Evolutionary conservation across 2,329 filamentous ascomycete genomes (phyloP).

Genomic region (Grosmannia huntii): DNA sequence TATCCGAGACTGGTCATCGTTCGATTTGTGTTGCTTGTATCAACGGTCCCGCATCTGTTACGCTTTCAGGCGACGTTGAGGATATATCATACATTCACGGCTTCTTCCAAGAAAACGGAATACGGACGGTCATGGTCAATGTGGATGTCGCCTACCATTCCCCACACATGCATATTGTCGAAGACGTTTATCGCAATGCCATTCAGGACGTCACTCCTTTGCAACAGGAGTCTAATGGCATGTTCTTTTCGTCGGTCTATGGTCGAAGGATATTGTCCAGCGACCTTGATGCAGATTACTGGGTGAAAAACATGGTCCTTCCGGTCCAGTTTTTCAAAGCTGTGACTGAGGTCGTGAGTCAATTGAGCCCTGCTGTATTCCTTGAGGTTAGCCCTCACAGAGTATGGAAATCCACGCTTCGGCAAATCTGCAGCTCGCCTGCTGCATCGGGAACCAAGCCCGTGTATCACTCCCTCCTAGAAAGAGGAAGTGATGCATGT

Average conservation of each 20-base stretch:
- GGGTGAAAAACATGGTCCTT: constrained; percentile 22
- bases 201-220: constrained; percentile 1
- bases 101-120: constrained; percentile 6
- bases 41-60: constrained; percentile 24
- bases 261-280: constrained; percentile 6
- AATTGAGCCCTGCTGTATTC: constrained; percentile 3
- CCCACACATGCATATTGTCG: constrained; percentile 15
- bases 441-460: background rate
- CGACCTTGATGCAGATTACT: constrained; percentile 15
- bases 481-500: constrained; percentile 3
- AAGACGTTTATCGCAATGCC: constrained; percentile 9
- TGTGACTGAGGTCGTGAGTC: constrained; percentile 8
- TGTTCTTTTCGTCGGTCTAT: constrained; percentile 14
- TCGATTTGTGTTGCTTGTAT: constrained; percentile 18
- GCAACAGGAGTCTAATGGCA: background rate
- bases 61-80: constrained; percentile 18
- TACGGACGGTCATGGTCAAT: constrained; percentile 8
- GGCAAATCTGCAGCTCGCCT: constrained; percentile 2
- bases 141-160: constrained; percentile 20
- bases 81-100: constrained; percentile 6
- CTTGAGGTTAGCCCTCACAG: constrained; percentile 12
- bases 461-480: constrained; percentile 9
- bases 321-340: constrained; percentile 22
- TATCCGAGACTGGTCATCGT: constrained; percentile 11
- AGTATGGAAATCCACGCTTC: constrained; percentile 9